phyloP scores from a whole-genome alignment of 768 basidiomycete species.

The Austroboletus festivus region DNA sequence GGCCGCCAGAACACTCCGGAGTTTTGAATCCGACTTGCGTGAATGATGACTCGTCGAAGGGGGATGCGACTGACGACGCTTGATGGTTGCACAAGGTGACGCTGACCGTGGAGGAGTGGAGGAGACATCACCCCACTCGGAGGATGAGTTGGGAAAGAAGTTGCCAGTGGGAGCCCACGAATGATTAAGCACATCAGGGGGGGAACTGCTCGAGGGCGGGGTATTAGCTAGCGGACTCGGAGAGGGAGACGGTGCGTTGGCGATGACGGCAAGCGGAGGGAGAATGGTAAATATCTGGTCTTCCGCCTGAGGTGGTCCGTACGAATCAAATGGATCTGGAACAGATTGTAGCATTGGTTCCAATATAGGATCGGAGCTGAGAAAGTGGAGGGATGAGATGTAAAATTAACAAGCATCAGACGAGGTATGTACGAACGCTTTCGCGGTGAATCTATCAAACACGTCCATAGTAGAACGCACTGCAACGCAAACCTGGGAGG shows the following conservation, averaged over 20 bases:
- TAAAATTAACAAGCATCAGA: slow-evolving; percentile 3
- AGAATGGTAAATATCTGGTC: slow-evolving; percentile 93
- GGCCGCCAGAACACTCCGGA: slow-evolving; percentile 67
- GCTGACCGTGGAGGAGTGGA: slow-evolving; percentile 47
- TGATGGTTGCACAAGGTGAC: slow-evolving; percentile 43
- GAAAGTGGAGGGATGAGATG: slow-evolving; percentile 11
- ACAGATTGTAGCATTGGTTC: slow-evolving; percentile 88
- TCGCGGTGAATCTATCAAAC: slow-evolving; percentile 82
- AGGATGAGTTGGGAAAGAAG: slow-evolving; percentile 47
- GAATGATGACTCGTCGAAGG: slow-evolving; percentile 35
- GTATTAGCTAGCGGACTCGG: slow-evolving; percentile 55
- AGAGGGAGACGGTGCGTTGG: slow-evolving; percentile 58
- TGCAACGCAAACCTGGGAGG: slow-evolving; percentile 63
- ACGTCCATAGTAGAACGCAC: slow-evolving; percentile 91
- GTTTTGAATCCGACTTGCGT: slow-evolving; percentile 63
- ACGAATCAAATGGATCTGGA: slow-evolving; percentile 91
- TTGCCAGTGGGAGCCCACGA: slow-evolving; percentile 52
- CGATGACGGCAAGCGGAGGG: slow-evolving; percentile 76
- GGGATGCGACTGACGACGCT: slow-evolving; percentile 54
- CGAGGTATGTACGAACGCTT: slow-evolving; percentile 58
- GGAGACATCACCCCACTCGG: slow-evolving; percentile 53
- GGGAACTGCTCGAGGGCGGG: slow-evolving; percentile 37
- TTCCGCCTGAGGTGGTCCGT: slow-evolving; percentile 82
- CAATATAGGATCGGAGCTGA: slow-evolving; percentile 81
- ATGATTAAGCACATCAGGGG: slow-evolving; percentile 32